Base-by-base conservation (phyloP, 495 filamentous ascomycete genomes). In the Lasiosphaeris hirsuta region DNA sequence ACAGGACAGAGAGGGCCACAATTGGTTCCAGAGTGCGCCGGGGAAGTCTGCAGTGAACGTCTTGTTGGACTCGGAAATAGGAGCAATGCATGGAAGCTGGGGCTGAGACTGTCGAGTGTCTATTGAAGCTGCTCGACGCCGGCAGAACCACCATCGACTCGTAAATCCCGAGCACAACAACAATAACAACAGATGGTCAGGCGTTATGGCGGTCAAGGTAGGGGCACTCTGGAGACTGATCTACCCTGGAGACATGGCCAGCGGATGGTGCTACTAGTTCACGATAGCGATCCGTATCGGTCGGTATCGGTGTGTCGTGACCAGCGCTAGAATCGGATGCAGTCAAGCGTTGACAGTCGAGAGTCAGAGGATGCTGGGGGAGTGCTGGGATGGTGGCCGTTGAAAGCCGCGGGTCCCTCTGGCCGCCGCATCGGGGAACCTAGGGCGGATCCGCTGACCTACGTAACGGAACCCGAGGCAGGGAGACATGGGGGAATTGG, bases 21-120 rank as follows among this genome's bases (percentile, higher is more conserved):
- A 58, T 62, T 62, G 60, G 60, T 41, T 54, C 48, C 33, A 42
- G 49, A 57, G 48, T 61, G 36, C 59, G 40, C 47, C 54, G 42
- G 38, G 11, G 10, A 43, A 36, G 39, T 34, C 60, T 48, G 48
- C 47, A 13, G 52, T 17, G 46, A 30, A 36, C 11, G 43, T 50
- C 45, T 42, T 57, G 37, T 37, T 39, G 17, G 37, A 23, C 13
- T 49, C 45, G 30, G 18, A 54, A 54, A 54, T 54, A 43, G 40
- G 23, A 30, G 23, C 23, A 30, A 30, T 30, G 23, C 23, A 30
- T 30, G 23, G 23, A 30, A 30, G 23, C 23, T 30, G 23, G 23
- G 23, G 23, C 23, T 30, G 5, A 30, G 23, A 30, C 23, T 30
- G 5, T 30, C 23, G 23, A 30, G 23, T 30, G 45, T 30, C 34